A percentile compares a stretch with the other conserved stretches of the same genome.
These are phyloP conservation scores for Trichoderma afroharzianum DNA, from an alignment of 2,329 filamentous ascomycete species.

Conservation along the genomic window DNA sequence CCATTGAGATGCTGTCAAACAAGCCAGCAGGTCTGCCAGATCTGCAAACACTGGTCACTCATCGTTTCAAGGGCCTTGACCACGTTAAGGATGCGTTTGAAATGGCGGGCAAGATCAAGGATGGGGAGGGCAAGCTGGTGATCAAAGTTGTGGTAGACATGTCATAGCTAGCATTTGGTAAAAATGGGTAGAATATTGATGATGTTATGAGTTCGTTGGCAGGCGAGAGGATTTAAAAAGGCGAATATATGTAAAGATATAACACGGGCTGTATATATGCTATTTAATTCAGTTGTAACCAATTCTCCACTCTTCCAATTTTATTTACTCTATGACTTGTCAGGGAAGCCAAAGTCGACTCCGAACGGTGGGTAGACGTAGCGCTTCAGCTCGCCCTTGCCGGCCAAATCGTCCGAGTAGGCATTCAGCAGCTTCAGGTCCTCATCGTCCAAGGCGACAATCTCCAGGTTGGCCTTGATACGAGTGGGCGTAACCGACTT, in stretches of 20 bases:
- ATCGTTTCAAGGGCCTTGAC: conserved; percentile 62
- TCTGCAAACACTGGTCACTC: conserved; percentile 66
- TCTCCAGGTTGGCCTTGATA: conserved; percentile 66
- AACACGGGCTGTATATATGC: neutral
- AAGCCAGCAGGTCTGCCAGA: conserved; percentile 54
- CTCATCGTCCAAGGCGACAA: conserved; percentile 61
- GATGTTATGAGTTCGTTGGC: neutral
- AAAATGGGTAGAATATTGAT: conserved; percentile 5
- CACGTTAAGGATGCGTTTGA: conserved; percentile 65
- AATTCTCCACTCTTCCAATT: neutral
- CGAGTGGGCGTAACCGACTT: conserved; percentile 67
- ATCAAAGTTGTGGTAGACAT: conserved; percentile 68
- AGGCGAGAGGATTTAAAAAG: neutral
- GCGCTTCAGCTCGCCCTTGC: conserved; percentile 51
- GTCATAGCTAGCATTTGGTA: conserved; percentile 17
- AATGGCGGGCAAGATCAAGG: conserved; percentile 68
- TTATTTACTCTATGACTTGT: conserved; percentile 44
- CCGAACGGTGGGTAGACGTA: conserved; percentile 69
- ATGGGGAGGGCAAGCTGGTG: conserved; percentile 65
- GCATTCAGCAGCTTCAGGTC: conserved; percentile 58
- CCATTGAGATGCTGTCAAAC: conserved; percentile 50
- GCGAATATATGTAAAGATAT: neutral
- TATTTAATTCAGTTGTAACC: neutral
- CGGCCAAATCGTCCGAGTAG: conserved; percentile 49
- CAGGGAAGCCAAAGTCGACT: conserved; percentile 68